Base-by-base conservation (phyloP, 345 rosid species). In the Populus pruinosa region DNA sequence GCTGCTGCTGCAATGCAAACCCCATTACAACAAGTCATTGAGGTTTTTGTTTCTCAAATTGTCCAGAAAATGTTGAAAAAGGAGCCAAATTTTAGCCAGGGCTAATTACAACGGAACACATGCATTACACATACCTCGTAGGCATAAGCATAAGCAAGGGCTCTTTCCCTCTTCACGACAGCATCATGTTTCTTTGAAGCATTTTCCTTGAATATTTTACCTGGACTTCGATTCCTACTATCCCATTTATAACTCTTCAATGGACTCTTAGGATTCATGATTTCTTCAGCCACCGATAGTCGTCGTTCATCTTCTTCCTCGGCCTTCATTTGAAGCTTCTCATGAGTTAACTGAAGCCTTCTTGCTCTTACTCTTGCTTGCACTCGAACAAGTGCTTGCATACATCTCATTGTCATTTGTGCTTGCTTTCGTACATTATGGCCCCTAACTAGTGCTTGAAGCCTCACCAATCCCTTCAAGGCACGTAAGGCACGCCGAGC, bases 371-470 rank as follows among this genome's bases (percentile, higher is more conserved):
- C 99, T 83, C 97, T 87, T 25, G 94, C 97, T 77, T 94, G 99
- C 67, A 96, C 97, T 4, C 99, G 93, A 6, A 94, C 97, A 12
- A 94, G 83, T 11, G 99, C 96, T 81, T 96, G 99, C 99, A 94
- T 96, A 83, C 98, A 92, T 75, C 93, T 88, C 97, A 96, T 92
- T 59, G 98, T 93, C 94, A 92, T 96, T 75, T 92, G 94, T 9
- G 99, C 98, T 83, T 94, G 98, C 86, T 93, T 96, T 6, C 99
- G 79, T 74, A 93, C 99, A 68, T 96, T 93, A 78, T 96, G 87
- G 20, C 99, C 99, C 77, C 99, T 92, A 63, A 96, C 99, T 33
- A 93, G 75, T 4, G 99, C 99, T 73, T 96, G 99, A 39, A 96
- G 88, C 86, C 97, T 89, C 82, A 96, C 98, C 77, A 96, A 71